phyloP scores from a whole-genome alignment of 768 basidiomycete genomes.

The Leucosporidium scottii region DNA sequence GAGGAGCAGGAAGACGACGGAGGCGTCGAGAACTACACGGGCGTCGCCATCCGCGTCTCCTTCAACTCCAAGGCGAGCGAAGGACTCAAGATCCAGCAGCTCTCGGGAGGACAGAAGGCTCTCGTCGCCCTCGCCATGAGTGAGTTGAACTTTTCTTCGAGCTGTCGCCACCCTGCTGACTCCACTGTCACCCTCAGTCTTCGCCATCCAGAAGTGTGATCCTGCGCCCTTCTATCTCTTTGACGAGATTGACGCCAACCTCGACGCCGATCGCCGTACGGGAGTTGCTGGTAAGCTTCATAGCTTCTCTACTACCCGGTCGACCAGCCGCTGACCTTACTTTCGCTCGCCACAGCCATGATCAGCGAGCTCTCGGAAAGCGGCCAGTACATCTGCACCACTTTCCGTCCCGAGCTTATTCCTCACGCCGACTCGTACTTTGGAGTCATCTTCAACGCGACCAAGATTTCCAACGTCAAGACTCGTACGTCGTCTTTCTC shows the following conservation, averaged over 20 bases:
- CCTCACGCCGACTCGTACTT: constrained; percentile 94
- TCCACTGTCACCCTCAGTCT: constrained; percentile 52
- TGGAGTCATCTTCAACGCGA: constrained; percentile 59
- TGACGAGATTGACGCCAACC: constrained; percentile 98
- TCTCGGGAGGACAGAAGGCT: constrained; percentile 96
- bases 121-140: constrained; percentile 91
- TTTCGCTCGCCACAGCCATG: constrained; percentile 57
- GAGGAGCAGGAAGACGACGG: constrained; percentile 30
- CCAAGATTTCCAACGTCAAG: constrained; percentile 32
- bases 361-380: constrained; percentile 79
- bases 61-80: constrained; percentile 99
- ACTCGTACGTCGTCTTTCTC: constrained; percentile 6
- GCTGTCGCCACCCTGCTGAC: constrained; percentile 12
- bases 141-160: constrained; percentile 40
- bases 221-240: constrained; percentile 99
- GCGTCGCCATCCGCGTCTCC: constrained; percentile 94
- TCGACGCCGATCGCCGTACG: constrained; percentile 95
- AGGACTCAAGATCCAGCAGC: constrained; percentile 87
- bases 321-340: not conserved
- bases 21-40: constrained; percentile 81
- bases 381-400: constrained; percentile 96
- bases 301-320: not conserved
- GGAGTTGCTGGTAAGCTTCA: constrained; percentile 75
- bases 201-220: constrained; percentile 98
- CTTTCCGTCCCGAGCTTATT: constrained; percentile 95